These are phyloP conservation scores for Pichia gijzeniarum DNA, from an alignment of 805 yeast species.

Conservation along the genomic window DNA sequence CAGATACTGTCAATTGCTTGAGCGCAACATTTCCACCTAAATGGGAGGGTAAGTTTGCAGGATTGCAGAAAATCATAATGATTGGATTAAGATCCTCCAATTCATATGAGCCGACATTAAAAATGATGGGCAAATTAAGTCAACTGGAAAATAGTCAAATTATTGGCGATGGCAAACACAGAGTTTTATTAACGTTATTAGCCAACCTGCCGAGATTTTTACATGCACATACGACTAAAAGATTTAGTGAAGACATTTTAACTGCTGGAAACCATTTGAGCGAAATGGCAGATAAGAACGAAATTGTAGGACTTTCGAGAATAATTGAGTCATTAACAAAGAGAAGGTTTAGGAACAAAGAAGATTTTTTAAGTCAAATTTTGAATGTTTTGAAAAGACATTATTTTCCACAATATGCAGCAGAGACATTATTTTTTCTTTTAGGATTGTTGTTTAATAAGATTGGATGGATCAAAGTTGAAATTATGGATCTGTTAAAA, in stretches of 20 bases:
- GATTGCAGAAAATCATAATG: constrained; percentile 72
- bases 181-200: constrained; percentile 66
- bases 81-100: constrained; percentile 78
- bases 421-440: constrained; percentile 66
- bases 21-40: constrained; percentile 85
- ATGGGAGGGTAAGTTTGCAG: constrained; percentile 94
- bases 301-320: constrained; percentile 53
- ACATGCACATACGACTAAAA: constrained; percentile 63
- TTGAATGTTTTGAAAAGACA: constrained; percentile 59
- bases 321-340: constrained; percentile 72
- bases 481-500: constrained; percentile 70
- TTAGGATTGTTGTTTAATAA: constrained; percentile 76
- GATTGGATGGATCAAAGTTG: constrained; percentile 70
- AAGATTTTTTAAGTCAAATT: constrained; percentile 80
- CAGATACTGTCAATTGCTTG: constrained; percentile 76
- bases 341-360: constrained; percentile 78
- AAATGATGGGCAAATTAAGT: constrained; percentile 66
- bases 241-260: constrained; percentile 43
- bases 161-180: constrained; percentile 62
- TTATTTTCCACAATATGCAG: constrained; percentile 70
- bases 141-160: constrained; percentile 64
- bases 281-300: constrained; percentile 50
- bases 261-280: constrained; percentile 52
- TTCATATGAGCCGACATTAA: constrained; percentile 71
- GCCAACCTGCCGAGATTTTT: constrained; percentile 80